phyloP scores from a whole-genome alignment of 495 filamentous ascomycete genomes.

The Aspergillus incahuasiensis region DNA sequence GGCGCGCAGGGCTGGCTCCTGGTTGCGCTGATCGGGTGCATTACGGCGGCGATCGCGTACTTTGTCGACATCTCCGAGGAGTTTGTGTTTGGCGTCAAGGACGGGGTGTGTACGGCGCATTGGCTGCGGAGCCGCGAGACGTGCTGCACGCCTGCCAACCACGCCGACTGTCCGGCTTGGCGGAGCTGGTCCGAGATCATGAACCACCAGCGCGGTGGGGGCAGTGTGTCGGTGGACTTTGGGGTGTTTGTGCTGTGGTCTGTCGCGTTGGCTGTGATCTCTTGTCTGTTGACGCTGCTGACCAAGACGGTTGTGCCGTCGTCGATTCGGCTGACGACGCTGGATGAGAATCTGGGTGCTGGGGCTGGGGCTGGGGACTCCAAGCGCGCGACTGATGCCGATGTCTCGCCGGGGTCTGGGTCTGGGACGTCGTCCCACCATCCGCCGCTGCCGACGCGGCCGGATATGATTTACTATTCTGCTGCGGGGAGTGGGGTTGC shows the following conservation, averaged over 20 bases:
- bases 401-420: constrained; percentile 38
- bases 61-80: constrained; percentile 83
- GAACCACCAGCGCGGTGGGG: constrained; percentile 44
- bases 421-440: constrained; percentile 21
- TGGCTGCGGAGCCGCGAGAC: constrained; percentile 71
- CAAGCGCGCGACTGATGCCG: constrained; percentile 29
- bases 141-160: constrained; percentile 75
- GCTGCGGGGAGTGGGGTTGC: constrained; percentile 95
- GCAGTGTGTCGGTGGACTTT: constrained; percentile 66
- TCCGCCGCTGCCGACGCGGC: constrained; percentile 28
- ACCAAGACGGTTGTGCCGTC: constrained; percentile 92
- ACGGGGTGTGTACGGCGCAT: constrained; percentile 71
- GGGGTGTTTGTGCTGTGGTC: constrained; percentile 65
- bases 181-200: constrained; percentile 69
- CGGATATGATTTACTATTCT: constrained; percentile 90
- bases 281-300: constrained; percentile 75
- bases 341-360: constrained; percentile 75
- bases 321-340: constrained; percentile 73
- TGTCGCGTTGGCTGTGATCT: constrained; percentile 64
- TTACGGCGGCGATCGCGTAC: constrained; percentile 84
- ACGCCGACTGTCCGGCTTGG: constrained; percentile 63
- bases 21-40: constrained; percentile 82
- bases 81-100: constrained; percentile 81
- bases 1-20: constrained; percentile 93
- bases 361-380: constrained; percentile 52